Base-by-base conservation (phyloP, 805 yeast genomes). In the Saccharomycopsis guyanensis region DNA sequence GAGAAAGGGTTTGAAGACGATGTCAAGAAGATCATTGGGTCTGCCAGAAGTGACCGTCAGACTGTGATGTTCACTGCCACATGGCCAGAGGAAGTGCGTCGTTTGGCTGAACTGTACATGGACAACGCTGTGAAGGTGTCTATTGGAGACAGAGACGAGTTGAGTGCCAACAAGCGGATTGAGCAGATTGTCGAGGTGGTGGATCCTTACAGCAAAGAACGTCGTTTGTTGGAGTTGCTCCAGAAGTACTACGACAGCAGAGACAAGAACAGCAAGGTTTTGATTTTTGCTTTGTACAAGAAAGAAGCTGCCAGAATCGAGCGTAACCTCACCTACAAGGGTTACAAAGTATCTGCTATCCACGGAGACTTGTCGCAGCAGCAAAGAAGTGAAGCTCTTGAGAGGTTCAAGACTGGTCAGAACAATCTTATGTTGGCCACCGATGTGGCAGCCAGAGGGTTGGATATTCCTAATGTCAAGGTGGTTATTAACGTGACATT, bases 31-130 rank as follows among this genome's bases (percentile, higher is more conserved):
- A 87, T 93, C 54, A 78, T 93, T 60, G 75, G 82, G 39, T 68
- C 71, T 47, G 69, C 75, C 20, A 59, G 66, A 27, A 43, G 59
- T 2, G 61, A 64, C 22, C 72, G 97, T 68, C 97, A 91, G 66
- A 93, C 98, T 0, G 72, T 93, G 53, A 93, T 93, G 97, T 93
- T 93, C 67, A 91, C 98, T 7, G 99, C 99, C n/a, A 93, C 99
- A 1, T 93, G 98, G 98, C 99, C 99, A n/a, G 86, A 85, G 57
- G 95, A 91, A 67, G 97, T 93, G 31, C 81, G 97, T 60, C 94
- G 87, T 53, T 73, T 93, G 53, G 98, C 98, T 6, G 61, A 79
- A 16, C 75, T 83, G 4, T 93, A 83, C 66, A 85, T 93, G 95
- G 76, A 73, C 19, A 34, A 40, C 18, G 95, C 97, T n/a, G 86